Evolutionary conservation across 257 asterid species (phyloP), one percentile per base, ranked within the genome.

Genomic region (Plectranthus barbatus): DNA sequence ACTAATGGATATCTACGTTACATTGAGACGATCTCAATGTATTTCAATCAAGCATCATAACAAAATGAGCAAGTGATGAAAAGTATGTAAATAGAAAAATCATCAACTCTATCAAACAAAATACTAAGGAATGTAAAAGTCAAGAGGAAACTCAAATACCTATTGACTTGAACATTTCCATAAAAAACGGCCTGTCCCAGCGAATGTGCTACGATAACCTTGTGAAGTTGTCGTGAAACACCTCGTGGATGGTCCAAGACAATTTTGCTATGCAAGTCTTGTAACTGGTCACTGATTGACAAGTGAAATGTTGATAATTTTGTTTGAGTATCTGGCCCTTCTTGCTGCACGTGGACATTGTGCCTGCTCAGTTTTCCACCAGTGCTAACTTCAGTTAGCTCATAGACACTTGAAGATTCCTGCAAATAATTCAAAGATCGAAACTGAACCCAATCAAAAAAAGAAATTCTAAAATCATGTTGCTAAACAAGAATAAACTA

Each of bases 331-430:
- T 89, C 96, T 15, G 93, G 69, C 40, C 97, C 99, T 31, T 76
- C 77, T 74, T 92, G 99, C 74, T 89, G 89, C 57, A 92, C 85
- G 23, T 84, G 95, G 67, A 92, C 74, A 78, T 85, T 92, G 75
- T 92, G 99, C 72, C 97, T 80, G 76, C 96, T 85, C 73, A 92
- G 77, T 76, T 82, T 92, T 51, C 94, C 99, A 51, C 95, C 99
- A 4, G 90, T 89, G 85, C 97, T 87, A 39, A 89, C 83, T 74
- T 92, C 97, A 59, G 64, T 74, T 46, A 80, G 85, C 83, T 85
- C 60, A 44, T 92, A 92, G 36, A 60, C 77, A 74, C 99, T 89
- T 3, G 39, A 59, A 19, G 87, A 73, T 74, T 77, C 97, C 97
- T 89, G 79, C 67, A 70, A 71, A 74, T 33, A 58, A 70, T 15